Evolutionary conservation across 768 basidiomycete species (phyloP).

Genomic region (Suillus sp.): DNA sequence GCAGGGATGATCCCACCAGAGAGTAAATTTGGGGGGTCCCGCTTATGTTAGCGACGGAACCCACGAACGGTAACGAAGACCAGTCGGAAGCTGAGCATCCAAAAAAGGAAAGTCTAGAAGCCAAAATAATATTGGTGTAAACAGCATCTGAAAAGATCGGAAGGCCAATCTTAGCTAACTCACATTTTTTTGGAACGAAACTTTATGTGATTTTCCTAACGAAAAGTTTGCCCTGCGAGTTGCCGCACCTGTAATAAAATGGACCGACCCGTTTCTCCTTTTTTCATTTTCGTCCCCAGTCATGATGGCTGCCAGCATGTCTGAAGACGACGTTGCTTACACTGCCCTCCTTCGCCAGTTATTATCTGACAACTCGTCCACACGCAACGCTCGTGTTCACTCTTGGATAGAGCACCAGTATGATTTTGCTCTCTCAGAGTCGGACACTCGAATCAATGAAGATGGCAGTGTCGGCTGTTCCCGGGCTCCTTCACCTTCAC

Average conservation of each 20-base stretch:
- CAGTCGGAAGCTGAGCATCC: conserved; percentile 7
- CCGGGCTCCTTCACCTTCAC: conserved; percentile 28
- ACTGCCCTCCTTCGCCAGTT: conserved; percentile 32
- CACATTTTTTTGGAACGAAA: conserved; percentile 9
- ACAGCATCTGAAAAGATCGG: conserved; percentile 5
- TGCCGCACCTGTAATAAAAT: conserved; percentile 24
- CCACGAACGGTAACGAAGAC: conserved; percentile 14
- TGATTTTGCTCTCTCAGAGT: conserved; percentile 36
- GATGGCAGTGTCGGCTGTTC: conserved; percentile 4
- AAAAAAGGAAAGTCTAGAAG: conserved; percentile 8
- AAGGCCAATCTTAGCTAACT: conserved; percentile 18
- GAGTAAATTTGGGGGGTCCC: conserved; percentile 14
- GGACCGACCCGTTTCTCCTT: conserved; percentile 2
- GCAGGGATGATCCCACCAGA: conserved; percentile 10
- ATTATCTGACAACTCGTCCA: conserved; percentile 22
- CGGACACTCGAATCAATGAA: conserved; percentile 10
- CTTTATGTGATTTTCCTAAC: conserved; percentile 24
- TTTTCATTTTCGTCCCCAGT: conserved; percentile 8
- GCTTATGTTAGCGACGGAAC: conserved; percentile 21
- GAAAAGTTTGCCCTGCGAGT: conserved; percentile 1
- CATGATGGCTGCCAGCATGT: conserved; percentile 22
- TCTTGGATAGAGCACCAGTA: conserved; percentile 40
- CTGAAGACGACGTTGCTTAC: conserved; percentile 35
- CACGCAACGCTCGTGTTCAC: conserved; percentile 34
- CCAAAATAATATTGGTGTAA: background rate